Evolutionary conservation across 495 filamentous ascomycete genomes (phyloP), one percentile per base, ranked within the genome.

Genomic region (Daldinia grandis): DNA sequence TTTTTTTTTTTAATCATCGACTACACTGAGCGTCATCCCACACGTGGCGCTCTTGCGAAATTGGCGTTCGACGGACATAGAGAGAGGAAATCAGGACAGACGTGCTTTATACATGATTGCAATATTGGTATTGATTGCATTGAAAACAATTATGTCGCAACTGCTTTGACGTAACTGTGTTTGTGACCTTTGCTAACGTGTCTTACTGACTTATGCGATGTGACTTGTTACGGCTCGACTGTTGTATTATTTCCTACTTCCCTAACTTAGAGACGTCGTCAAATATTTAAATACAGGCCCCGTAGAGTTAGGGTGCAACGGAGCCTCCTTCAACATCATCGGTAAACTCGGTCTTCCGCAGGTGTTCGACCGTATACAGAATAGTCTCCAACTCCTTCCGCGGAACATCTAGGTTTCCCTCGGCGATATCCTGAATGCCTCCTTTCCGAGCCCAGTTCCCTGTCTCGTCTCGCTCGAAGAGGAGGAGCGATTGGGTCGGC

Each of bases 281-380:
- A 35, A 35, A 25, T 28, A 53, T 27, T 12, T 15, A 28, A 27
- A 27, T 25, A 53, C 5, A 30, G 6, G 49, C 7, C 5, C 2
- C 9, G 42, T 10, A 24, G 19, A 21, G 2, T 47, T 24, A 47
- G 9, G 27, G 25, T n/a, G 27, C 25, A 28, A 5, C 15, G 15
- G 49, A 53, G 25, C 25, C 44, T 78, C 76, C 54, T 74, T 78
- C 44, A 5, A 27, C 65, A 3, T 71, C 68, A 7, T 81, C 84
- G 35, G 84, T 84, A n/a, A 75, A 76, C 15, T 82, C 84, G 17
- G 83, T 86, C 82, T 96, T 98, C 56, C 94, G 85, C 56, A 97
- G 81, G 63, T 88, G 89, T 54, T 88, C 90, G 53, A 93, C 79
- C 2, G 83, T 82, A 78, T 97, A 97, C 58, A 97, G 67, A 0